Percentiles rank a stretch among this genome's conserved stretches.
Evolutionary conservation across 1,284 basidiomycete species (phyloP).

Genomic region (Puccinia novopanici): DNA sequence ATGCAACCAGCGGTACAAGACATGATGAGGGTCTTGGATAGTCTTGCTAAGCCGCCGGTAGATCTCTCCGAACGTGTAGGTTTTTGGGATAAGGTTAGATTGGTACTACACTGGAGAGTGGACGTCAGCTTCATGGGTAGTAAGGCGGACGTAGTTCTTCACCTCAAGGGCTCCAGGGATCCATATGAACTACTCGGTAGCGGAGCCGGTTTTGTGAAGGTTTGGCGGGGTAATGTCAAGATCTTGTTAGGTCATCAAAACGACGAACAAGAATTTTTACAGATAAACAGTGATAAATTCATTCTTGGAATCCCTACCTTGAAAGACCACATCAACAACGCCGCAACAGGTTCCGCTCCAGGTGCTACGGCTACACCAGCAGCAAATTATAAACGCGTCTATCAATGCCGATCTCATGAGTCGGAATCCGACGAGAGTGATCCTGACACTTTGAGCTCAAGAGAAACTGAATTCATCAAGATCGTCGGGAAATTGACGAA

Average conservation of each 20-base stretch:
- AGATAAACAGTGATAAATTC: constrained; percentile 79
- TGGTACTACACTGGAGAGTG: constrained; percentile 82
- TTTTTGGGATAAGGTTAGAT: constrained; percentile 92
- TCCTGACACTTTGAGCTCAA: constrained; percentile 28
- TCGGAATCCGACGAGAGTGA: constrained; percentile 47
- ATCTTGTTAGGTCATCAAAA: constrained; percentile 76
- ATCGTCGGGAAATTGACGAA: constrained; percentile 80
- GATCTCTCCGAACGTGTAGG: constrained; percentile 85
- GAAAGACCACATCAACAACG: constrained; percentile 62
- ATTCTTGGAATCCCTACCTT: constrained; percentile 73
- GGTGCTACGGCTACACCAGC: constrained; percentile 38
- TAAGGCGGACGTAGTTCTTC: constrained; percentile 51
- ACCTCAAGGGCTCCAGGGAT: constrained; percentile 70
- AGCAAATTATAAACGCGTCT: constrained; percentile 41
- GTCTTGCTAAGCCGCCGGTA: constrained; percentile 73
- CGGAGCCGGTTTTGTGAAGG: constrained; percentile 85
- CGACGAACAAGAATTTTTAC: constrained; percentile 75
- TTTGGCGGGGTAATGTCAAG: constrained; percentile 78
- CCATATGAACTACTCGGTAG: constrained; percentile 74
- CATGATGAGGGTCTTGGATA: constrained; percentile 79
- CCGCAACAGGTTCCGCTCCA: constrained; percentile 60
- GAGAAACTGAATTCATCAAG: constrained; percentile 59
- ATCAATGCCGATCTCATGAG: constrained; percentile 36
- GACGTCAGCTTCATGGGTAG: constrained; percentile 70
- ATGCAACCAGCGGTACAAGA: constrained; percentile 85